phyloP scores from a whole-genome alignment of 768 basidiomycete genomes.

The Suillus ampliporus region DNA sequence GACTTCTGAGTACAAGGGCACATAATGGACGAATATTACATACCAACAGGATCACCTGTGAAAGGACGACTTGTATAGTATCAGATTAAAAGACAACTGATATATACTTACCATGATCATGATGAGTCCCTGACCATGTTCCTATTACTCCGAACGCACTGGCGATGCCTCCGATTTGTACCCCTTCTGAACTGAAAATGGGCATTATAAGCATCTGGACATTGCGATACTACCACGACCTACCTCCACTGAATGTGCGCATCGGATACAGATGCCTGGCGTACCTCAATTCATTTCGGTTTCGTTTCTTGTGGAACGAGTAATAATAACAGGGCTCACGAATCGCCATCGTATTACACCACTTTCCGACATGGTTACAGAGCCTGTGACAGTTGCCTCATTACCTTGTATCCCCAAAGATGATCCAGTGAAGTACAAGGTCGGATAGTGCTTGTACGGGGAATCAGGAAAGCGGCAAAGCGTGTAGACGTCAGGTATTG shows the following conservation, averaged over 20 bases:
- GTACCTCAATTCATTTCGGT: slow-evolving; percentile 19
- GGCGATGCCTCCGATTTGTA: slow-evolving; percentile 67
- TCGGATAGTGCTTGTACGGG: slow-evolving; percentile 41
- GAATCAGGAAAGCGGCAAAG: slow-evolving; percentile 28
- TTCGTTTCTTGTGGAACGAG: slow-evolving; percentile 4
- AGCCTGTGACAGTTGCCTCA: slow-evolving; percentile 53
- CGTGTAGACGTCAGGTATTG: slow-evolving; percentile 25
- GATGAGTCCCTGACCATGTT: slow-evolving; percentile 67
- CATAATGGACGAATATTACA: slow-evolving; percentile 21
- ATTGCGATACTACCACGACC: slow-evolving; percentile 15
- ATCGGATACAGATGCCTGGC: slow-evolving; percentile 60
- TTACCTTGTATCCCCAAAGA: slow-evolving; percentile 49
- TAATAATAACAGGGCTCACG: slow-evolving; percentile 44
- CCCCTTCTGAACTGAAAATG: slow-evolving; percentile 61
- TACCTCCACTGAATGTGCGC: slow-evolving; percentile 65
- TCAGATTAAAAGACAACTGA: background rate
- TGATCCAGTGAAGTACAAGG: slow-evolving; percentile 52
- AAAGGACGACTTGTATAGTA: background rate
- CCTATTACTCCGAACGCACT: slow-evolving; percentile 73
- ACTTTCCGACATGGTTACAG: slow-evolving; percentile 53
- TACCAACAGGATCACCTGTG: slow-evolving; percentile 70
- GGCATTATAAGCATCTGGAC: slow-evolving; percentile 8
- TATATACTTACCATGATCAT: slow-evolving; percentile 52
- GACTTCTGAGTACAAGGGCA: slow-evolving; percentile 5
- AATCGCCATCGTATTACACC: slow-evolving; percentile 61